phyloP scores from a whole-genome alignment of 1,139 yeast species.

The Yamadazyma diddensiae region DNA sequence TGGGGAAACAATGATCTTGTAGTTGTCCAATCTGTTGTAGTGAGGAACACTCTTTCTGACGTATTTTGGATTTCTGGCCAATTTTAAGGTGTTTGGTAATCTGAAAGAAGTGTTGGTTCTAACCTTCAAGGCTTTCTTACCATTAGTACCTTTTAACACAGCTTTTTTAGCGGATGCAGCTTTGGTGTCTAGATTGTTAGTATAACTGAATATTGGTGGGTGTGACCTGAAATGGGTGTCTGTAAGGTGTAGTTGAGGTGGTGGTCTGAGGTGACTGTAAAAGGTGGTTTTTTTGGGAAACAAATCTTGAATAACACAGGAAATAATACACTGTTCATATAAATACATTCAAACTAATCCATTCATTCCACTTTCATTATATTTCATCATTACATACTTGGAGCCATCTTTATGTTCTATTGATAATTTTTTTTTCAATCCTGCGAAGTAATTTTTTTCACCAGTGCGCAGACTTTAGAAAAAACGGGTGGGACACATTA shows the following conservation, averaged over 20 bases:
- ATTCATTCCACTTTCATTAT: neutral
- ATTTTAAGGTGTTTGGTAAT: constrained; percentile 95
- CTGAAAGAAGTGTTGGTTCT: constrained; percentile 96
- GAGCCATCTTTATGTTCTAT: constrained; percentile 18
- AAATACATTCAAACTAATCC: too few species aligned
- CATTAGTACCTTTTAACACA: constrained; percentile 96
- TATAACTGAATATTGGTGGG: constrained; percentile 7
- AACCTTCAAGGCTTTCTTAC: constrained; percentile 86
- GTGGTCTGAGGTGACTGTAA: too few species aligned
- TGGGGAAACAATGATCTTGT: constrained; percentile 93
- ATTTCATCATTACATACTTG: constrained; percentile 15
- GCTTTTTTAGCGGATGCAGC: constrained; percentile 99
- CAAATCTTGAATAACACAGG: too few species aligned
- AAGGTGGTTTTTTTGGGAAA: too few species aligned
- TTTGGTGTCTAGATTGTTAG: constrained; percentile 42
- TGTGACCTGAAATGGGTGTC: neutral
- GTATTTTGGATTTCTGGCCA: constrained; percentile 93
- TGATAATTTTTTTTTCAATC: constrained; percentile 10
- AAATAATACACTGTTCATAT: too few species aligned
- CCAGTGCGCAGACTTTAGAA: neutral
- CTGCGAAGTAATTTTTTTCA: constrained; percentile 7
- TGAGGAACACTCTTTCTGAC: constrained; percentile 96
- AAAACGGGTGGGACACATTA: too few species aligned
- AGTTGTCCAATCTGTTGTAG: constrained; percentile 94
- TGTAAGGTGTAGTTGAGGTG: too few species aligned